These are phyloP conservation scores for Coix lacrymajobi DNA, from an alignment of 176 grass and related monocot genomes.

Conservation along the genomic window DNA sequence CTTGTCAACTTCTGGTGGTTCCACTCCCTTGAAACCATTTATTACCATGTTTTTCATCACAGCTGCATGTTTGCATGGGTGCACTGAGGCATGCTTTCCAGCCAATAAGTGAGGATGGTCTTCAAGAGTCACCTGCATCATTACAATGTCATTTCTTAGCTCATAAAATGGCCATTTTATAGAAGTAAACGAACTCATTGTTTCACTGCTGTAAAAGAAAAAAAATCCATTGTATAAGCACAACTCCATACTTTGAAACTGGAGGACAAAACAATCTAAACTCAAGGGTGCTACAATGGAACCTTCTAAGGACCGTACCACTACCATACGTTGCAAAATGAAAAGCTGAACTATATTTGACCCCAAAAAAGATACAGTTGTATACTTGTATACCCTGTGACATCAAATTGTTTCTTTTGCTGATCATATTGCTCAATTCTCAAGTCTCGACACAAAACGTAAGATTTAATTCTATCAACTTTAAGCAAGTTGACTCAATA, in stretches of 20 bases:
- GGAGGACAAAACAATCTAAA: neutral
- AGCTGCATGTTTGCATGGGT: conserved; percentile 83
- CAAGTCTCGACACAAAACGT: neutral
- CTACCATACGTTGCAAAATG: neutral
- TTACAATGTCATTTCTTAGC: neutral
- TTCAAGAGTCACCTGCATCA: conserved; percentile 86
- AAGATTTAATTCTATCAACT: neutral
- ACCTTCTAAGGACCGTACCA: neutral
- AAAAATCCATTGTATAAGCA: neutral
- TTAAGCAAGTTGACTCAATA: neutral
- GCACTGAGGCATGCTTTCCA: conserved; percentile 86
- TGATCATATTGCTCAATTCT: neutral
- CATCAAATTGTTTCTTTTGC: neutral
- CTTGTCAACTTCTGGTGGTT: conserved; percentile 98
- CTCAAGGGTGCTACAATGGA: neutral
- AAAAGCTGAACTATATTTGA: neutral
- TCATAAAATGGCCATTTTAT: neutral
- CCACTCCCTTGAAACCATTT: conserved; percentile 54
- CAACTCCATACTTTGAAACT: neutral
- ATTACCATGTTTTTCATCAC: conserved; percentile 98
- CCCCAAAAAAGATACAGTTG: neutral
- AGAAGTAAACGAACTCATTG: neutral
- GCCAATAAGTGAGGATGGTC: conserved; percentile 79
- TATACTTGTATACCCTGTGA: neutral
- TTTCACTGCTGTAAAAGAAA: neutral